These are phyloP conservation scores for Fusarium drepaniforme DNA, from an alignment of 2,329 filamentous ascomycete genomes.

Conservation along the genomic window DNA sequence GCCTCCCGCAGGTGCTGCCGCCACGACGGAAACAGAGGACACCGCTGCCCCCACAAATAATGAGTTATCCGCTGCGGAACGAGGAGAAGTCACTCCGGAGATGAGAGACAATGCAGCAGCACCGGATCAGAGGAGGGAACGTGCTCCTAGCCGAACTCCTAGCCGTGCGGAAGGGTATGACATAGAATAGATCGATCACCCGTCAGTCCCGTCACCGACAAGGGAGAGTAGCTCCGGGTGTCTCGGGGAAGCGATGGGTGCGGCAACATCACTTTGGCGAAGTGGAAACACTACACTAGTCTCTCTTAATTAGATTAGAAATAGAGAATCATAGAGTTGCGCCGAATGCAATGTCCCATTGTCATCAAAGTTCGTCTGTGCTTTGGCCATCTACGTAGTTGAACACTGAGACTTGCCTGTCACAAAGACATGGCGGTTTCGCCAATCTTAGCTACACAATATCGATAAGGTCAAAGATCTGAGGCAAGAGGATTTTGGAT, in stretches of 20 bases:
- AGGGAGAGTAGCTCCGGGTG: background rate
- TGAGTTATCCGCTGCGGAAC: constrained; percentile 25
- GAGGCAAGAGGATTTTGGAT: background rate
- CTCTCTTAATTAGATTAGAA: background rate
- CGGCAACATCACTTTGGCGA: background rate
- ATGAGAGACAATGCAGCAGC: background rate
- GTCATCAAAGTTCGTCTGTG: background rate
- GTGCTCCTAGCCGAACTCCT: background rate
- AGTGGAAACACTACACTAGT: background rate
- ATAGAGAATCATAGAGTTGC: background rate
- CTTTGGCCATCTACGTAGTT: background rate
- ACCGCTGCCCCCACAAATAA: background rate
- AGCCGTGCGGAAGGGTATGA: background rate
- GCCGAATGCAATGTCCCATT: background rate
- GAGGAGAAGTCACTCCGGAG: constrained; percentile 1
- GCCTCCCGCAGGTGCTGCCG: background rate
- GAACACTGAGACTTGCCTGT: background rate
- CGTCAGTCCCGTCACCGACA: background rate
- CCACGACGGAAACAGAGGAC: background rate
- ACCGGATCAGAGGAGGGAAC: background rate
- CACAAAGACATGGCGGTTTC: background rate
- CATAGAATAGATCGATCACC: background rate
- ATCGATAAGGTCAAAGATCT: background rate
- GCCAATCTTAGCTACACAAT: background rate
- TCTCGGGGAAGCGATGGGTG: background rate